These are phyloP conservation scores for Vaccinium macrocarpon DNA, from an alignment of 148 eudicot species.

Conservation along the genomic window DNA sequence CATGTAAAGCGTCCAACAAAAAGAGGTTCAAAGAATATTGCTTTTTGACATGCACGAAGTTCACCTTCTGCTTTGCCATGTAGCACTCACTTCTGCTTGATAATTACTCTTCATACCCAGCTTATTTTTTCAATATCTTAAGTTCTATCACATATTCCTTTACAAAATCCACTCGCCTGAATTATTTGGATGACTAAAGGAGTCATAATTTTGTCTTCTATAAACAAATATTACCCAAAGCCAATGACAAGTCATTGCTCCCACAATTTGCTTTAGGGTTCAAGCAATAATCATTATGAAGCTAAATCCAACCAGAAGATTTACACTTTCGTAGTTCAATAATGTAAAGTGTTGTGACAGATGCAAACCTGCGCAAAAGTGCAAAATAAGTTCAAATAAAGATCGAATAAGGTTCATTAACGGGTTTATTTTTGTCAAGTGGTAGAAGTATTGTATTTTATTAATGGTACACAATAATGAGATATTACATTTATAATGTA, in stretches of 20 bases:
- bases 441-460: neutral
- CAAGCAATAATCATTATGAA: neutral
- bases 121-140: neutral
- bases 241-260: constrained; percentile 6
- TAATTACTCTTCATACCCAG: constrained; percentile 8
- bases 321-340: neutral
- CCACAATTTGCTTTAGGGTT: neutral
- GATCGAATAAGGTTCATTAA: neutral
- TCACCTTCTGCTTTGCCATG: neutral
- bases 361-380: neutral
- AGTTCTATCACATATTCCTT: neutral
- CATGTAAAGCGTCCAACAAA: constrained; percentile 17
- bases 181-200: neutral
- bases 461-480: neutral
- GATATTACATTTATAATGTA: no score
- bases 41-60: constrained; percentile 15
- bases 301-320: neutral
- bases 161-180: neutral
- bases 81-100: constrained; percentile 9
- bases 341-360: neutral
- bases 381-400: neutral
- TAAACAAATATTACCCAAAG: neutral
- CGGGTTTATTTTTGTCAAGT: neutral
- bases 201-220: constrained; percentile 6
- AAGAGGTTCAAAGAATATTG: constrained; percentile 17